These are phyloP conservation scores for Fusarium secorum DNA, from an alignment of 2,329 filamentous ascomycete genomes.

Conservation along the genomic window DNA sequence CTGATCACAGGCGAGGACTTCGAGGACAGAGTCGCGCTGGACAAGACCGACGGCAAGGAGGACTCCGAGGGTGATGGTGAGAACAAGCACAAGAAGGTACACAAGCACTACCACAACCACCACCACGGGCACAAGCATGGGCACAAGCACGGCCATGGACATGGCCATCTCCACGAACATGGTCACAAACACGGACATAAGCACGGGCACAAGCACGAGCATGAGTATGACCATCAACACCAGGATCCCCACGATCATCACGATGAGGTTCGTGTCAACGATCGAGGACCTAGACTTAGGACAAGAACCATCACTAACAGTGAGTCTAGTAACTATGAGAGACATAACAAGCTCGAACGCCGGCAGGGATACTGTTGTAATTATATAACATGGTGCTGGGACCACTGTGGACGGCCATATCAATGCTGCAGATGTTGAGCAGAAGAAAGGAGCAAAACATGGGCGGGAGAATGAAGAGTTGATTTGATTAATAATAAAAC, in stretches of 20 bases:
- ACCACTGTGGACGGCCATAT: neutral
- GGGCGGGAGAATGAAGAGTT: neutral
- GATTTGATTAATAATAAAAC: neutral
- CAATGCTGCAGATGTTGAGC: neutral
- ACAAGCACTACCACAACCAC: conserved; percentile 15
- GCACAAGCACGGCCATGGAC: neutral
- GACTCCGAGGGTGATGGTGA: neutral
- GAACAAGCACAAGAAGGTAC: neutral
- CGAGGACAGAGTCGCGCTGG: conserved; percentile 26
- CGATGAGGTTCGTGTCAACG: conserved; percentile 2
- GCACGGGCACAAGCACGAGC: neutral
- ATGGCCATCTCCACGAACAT: neutral
- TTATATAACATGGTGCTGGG: neutral
- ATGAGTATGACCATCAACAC: neutral
- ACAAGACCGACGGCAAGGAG: neutral
- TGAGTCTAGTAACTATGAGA: neutral
- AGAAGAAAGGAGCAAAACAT: neutral
- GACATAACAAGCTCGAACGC: neutral
- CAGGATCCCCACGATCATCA: neutral
- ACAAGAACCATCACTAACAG: neutral
- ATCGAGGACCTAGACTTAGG: neutral
- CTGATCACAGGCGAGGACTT: conserved; percentile 44
- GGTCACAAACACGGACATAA: neutral
- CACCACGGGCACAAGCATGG: neutral
- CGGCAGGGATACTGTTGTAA: neutral